A percentile compares a stretch with the other conserved stretches of the same genome.
Conservation (phyloP, 2,329 filamentous ascomycete genomes). For the Colletotrichum nymphaeae region DNA sequence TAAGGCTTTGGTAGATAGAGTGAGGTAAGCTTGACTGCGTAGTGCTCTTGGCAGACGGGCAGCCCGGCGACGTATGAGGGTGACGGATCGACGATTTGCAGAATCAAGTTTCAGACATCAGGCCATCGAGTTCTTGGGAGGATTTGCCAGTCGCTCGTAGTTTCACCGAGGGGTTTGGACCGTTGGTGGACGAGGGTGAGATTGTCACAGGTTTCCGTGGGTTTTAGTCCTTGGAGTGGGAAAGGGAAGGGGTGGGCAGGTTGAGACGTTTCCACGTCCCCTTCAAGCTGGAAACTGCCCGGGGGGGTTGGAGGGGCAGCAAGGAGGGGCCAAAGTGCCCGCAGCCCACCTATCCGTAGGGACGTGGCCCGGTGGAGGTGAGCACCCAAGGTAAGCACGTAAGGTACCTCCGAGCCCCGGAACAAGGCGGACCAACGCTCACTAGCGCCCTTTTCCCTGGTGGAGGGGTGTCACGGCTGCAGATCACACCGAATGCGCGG, state of each 20-base stretch:
- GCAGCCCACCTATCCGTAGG: too few species aligned
- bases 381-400: too few species aligned
- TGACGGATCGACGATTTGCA: conserved; percentile 30
- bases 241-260: not conserved
- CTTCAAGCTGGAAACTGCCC: conserved; percentile 1
- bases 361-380: too few species aligned
- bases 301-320: conserved; percentile 6
- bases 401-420: not conserved
- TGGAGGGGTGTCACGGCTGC: conserved; percentile 17
- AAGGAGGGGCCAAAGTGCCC: not conserved
- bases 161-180: conserved; percentile 25
- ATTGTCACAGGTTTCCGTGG: conserved; percentile 11
- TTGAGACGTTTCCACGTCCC: conserved; percentile 33
- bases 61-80: not conserved
- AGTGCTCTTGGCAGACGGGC: not conserved
- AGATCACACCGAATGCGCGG: conserved; percentile 28
- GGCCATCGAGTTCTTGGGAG: conserved; percentile 32
- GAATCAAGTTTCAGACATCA: conserved; percentile 38
- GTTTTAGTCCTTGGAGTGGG: conserved; percentile 5
- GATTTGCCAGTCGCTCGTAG: conserved; percentile 30
- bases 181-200: conserved; percentile 11
- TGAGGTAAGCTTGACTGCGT: not conserved
- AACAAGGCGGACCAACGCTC: conserved; percentile 25
- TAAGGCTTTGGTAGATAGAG: not conserved
- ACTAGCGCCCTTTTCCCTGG: conserved; percentile 24